Evolutionary conservation across 2,329 filamentous ascomycete species (phyloP).

Genomic region (Alternaria brassicae): DNA sequence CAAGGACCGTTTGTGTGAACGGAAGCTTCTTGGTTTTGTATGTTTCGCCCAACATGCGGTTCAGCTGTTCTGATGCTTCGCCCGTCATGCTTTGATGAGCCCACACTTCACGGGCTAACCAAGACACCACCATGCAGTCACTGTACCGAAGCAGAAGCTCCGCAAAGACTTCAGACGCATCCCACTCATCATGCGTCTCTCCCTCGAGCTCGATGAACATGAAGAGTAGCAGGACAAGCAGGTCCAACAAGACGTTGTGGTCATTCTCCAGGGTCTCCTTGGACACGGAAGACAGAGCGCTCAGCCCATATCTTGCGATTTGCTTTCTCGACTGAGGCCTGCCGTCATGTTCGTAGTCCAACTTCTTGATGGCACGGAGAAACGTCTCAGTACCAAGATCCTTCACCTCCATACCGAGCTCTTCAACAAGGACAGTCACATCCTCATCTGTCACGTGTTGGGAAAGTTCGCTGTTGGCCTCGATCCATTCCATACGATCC

Average conservation of each 20-base stretch:
- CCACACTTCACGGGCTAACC: conserved; percentile 47
- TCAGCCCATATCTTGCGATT: conserved; percentile 78
- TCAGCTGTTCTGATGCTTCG: conserved; percentile 33
- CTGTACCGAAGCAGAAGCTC: conserved; percentile 62
- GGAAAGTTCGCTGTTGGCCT: conserved; percentile 78
- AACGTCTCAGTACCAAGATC: conserved; percentile 60
- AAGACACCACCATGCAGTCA: conserved; percentile 46
- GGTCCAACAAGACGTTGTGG: conserved; percentile 77
- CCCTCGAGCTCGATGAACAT: conserved; percentile 73
- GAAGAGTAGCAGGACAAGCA: conserved; percentile 83
- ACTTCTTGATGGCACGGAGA: conserved; percentile 57
- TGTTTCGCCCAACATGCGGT: conserved; percentile 35
- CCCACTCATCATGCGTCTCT: conserved; percentile 72
- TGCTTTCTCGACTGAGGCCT: conserved; percentile 54
- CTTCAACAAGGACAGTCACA: conserved; percentile 62
- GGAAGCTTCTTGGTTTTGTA: conserved; percentile 38
- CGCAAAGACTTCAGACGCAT: conserved; percentile 66
- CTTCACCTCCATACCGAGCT: conserved; percentile 61
- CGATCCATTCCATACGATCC: conserved; percentile 79
- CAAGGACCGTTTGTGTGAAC: conserved; percentile 47
- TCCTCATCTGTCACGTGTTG: conserved; percentile 84
- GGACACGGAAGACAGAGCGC: conserved; percentile 75
- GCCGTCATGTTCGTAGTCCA: conserved; percentile 52
- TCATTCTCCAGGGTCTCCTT: conserved; percentile 79
- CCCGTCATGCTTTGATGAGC: conserved; percentile 40